phyloP scores from a whole-genome alignment of 805 yeast genomes.

The Candida sonorensis region DNA sequence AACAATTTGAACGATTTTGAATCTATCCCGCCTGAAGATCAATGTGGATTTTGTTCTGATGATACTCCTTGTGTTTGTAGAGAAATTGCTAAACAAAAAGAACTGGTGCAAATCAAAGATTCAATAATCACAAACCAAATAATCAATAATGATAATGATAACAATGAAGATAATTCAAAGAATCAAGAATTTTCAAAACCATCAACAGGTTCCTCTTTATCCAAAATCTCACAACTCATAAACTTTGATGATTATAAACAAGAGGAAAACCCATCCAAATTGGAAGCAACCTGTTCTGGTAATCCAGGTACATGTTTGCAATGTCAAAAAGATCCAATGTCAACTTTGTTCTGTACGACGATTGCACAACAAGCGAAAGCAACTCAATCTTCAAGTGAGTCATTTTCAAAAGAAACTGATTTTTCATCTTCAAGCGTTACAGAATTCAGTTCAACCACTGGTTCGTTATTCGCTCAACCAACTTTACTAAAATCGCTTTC shows the following conservation, averaged over 20 bases:
- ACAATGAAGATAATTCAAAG: too few relatives aligned
- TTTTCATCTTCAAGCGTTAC: slow-evolving; percentile 4
- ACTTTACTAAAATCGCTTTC: background rate
- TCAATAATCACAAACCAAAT: slow-evolving; percentile 15
- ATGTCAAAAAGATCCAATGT: slow-evolving; percentile 83
- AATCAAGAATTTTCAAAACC: too few relatives aligned
- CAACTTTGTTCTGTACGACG: slow-evolving; percentile 82
- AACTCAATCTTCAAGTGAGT: too few relatives aligned
- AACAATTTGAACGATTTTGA: slow-evolving; percentile 37
- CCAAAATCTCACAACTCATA: slow-evolving; percentile 3
- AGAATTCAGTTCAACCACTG: background rate
- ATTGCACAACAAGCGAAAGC: slow-evolving; percentile 53
- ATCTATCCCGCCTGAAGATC: slow-evolving; percentile 45
- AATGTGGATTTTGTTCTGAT: slow-evolving; percentile 92
- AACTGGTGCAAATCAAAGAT: slow-evolving; percentile 17
- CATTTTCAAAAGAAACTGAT: slow-evolving; percentile 1
- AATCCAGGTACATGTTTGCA: slow-evolving; percentile 83
- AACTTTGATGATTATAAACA: slow-evolving; percentile 8
- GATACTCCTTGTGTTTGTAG: slow-evolving; percentile 90
- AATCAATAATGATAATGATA: slow-evolving; percentile 6
- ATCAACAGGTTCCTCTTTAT: background rate
- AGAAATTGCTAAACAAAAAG: slow-evolving; percentile 55
- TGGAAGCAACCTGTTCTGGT: slow-evolving; percentile 59
- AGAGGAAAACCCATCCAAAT: slow-evolving; percentile 5
- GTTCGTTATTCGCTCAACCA: slow-evolving; percentile 3